phyloP scores from a whole-genome alignment of 208 protist genomes.

The Leishmania arabica region DNA sequence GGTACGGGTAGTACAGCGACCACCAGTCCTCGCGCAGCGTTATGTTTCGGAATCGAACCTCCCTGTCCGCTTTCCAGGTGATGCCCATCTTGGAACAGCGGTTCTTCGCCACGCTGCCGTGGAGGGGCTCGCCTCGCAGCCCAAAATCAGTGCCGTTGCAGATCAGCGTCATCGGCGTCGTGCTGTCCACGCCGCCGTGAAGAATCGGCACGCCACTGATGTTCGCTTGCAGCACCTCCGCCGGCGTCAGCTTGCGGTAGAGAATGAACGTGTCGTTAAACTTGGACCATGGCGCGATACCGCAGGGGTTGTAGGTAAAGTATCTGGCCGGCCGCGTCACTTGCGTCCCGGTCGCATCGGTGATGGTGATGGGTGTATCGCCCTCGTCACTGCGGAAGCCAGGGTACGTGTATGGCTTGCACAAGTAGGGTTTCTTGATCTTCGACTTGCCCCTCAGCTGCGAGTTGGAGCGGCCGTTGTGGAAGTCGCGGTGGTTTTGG shows the following conservation, averaged over 20 bases:
- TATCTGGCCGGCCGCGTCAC: conserved; percentile 27
- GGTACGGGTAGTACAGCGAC: conserved; percentile 70
- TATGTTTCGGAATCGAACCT: conserved; percentile 84
- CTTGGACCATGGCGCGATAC: conserved; percentile 93
- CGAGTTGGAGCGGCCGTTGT: conserved; percentile 50
- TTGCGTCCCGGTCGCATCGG: conserved; percentile 13
- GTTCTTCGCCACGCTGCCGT: conserved; percentile 49
- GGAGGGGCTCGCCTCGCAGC: conserved; percentile 43
- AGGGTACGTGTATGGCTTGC: conserved; percentile 58
- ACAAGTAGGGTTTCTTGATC: conserved; percentile 36
- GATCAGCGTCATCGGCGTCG: conserved; percentile 41
- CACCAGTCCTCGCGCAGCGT: conserved; percentile 49
- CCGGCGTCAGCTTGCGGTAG: conserved; percentile 32
- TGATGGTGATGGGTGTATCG: conserved; percentile 27
- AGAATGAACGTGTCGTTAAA: conserved; percentile 96
- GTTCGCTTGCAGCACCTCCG: conserved; percentile 1
- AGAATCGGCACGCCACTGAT: conserved; percentile 7
- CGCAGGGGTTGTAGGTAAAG: conserved; percentile 95
- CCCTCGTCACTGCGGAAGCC: conserved; percentile 41
- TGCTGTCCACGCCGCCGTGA: conserved; percentile 25
- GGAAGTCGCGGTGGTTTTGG: conserved; percentile 97
- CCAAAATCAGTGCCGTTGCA: conserved; percentile 82
- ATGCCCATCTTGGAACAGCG: conserved; percentile 84
- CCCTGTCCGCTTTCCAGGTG: conserved; percentile 90
- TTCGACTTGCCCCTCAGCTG: conserved; percentile 65